These are phyloP conservation scores for Claviceps sp. DNA, from an alignment of 2,329 filamentous ascomycete genomes.

Conservation along the genomic window DNA sequence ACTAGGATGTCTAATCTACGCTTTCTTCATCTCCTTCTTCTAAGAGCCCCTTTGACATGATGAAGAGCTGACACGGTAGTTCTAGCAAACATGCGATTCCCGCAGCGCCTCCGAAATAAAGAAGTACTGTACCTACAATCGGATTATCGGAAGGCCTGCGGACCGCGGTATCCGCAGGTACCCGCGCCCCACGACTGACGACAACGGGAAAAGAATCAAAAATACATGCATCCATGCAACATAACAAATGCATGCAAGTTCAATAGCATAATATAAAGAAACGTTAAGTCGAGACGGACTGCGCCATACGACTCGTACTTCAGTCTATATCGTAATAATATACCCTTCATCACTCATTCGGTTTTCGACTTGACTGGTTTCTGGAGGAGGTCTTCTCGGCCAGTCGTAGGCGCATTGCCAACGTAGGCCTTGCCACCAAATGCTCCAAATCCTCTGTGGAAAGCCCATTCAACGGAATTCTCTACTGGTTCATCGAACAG, in stretches of 20 bases:
- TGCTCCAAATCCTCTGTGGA: conserved; percentile 66
- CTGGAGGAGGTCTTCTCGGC: conserved; percentile 28
- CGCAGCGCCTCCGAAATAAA: too few relatives aligned
- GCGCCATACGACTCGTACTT: conserved; percentile 7
- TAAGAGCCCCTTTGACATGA: too few relatives aligned
- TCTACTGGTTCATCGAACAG: conserved; percentile 91
- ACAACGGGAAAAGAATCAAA: neutral
- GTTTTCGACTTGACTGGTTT: conserved; percentile 34
- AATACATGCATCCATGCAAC: neutral
- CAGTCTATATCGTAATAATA: neutral
- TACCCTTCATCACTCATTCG: conserved; percentile 15
- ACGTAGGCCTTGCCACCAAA: conserved; percentile 52
- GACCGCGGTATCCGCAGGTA: neutral
- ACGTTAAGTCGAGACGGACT: neutral
- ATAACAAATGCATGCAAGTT: neutral
- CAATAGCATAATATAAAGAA: neutral
- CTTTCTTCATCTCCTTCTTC: too few relatives aligned
- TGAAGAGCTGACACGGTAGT: too few relatives aligned
- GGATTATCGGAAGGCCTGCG: too few relatives aligned
- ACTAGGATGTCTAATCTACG: too few relatives aligned
- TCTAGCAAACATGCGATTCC: too few relatives aligned
- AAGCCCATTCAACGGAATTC: conserved; percentile 77
- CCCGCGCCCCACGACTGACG: neutral
- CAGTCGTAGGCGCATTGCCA: conserved; percentile 39
- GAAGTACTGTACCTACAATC: too few relatives aligned